phyloP scores from a whole-genome alignment of 2,329 filamentous ascomycete species.

The Neocucurbitaria cava region DNA sequence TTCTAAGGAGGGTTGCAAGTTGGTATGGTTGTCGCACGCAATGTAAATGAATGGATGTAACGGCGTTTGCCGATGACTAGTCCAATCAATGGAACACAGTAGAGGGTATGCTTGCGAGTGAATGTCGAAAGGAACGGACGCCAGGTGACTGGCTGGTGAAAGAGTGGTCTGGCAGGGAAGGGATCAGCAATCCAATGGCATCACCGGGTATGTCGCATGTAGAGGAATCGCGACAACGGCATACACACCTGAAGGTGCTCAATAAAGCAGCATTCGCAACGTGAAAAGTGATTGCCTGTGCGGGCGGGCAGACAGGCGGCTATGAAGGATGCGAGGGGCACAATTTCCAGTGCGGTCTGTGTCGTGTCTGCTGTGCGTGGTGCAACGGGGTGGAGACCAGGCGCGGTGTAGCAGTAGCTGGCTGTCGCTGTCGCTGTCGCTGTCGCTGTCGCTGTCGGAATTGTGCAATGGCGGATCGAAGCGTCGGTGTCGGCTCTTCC shows the following conservation, averaged over 20 bases:
- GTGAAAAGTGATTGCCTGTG: slow-evolving; percentile 11
- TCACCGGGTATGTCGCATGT: slow-evolving; percentile 23
- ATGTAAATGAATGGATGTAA: slow-evolving; percentile 43
- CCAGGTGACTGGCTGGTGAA: slow-evolving; percentile 46
- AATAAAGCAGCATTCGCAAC: slow-evolving; percentile 43
- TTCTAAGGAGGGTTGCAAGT: slow-evolving; percentile 37
- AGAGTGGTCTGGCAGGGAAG: slow-evolving; percentile 30
- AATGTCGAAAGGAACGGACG: slow-evolving; percentile 52
- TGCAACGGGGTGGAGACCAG: slow-evolving; percentile 32
- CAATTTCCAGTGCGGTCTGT: slow-evolving; percentile 18
- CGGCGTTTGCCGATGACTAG: slow-evolving; percentile 29
- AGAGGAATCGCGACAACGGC: slow-evolving; percentile 1
- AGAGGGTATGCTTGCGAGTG: slow-evolving; percentile 29
- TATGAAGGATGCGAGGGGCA: slow-evolving; percentile 15
- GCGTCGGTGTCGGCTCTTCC: slow-evolving; percentile 4
- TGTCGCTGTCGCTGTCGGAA: slow-evolving; percentile 18
- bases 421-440: slow-evolving; percentile 19
- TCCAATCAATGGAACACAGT: slow-evolving; percentile 48
- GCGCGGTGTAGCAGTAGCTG: too few species aligned
- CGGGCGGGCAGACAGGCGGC: slow-evolving; percentile 14
- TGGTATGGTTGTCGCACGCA: slow-evolving; percentile 23
- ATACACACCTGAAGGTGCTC: slow-evolving; percentile 40
- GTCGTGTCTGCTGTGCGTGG: slow-evolving; percentile 15
- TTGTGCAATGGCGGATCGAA: slow-evolving; percentile 10
- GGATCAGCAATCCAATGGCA: slow-evolving; percentile 36